A percentile compares a stretch with the other conserved stretches of the same genome.
Evolutionary conservation across 2,329 filamentous ascomycete genomes (phyloP).

Genomic region (Colletotrichum camelliae): DNA sequence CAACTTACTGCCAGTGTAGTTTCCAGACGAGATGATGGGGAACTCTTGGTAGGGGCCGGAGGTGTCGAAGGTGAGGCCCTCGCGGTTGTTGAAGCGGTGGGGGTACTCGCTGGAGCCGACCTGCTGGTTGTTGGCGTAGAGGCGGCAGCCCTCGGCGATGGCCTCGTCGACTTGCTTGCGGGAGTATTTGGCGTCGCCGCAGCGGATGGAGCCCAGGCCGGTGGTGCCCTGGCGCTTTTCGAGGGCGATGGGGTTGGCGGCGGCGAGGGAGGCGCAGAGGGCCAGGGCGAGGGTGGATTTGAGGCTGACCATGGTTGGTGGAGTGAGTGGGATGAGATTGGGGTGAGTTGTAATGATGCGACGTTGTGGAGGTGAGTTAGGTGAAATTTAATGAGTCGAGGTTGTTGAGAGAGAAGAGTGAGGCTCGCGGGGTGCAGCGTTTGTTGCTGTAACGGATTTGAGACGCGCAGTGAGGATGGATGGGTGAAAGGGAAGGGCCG

Average conservation of each 20-base stretch:
- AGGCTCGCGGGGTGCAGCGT: background rate
- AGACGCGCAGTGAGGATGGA: background rate
- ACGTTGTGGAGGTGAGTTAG: background rate
- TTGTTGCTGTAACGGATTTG: background rate
- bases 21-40: constrained; percentile 36
- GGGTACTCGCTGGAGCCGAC: constrained; percentile 33
- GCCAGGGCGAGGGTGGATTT: constrained; percentile 1
- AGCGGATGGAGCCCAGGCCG: background rate
- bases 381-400: background rate
- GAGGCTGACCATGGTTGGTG: constrained; percentile 14
- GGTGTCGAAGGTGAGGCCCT: constrained; percentile 40
- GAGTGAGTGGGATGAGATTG: background rate
- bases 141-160: constrained; percentile 21
- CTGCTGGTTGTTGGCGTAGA: constrained; percentile 3
- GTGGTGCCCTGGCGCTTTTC: constrained; percentile 3
- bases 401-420: background rate
- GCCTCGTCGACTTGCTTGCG: constrained; percentile 15
- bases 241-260: constrained; percentile 2
- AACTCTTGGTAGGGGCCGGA: constrained; percentile 44
- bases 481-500: background rate
- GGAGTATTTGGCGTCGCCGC: constrained; percentile 13
- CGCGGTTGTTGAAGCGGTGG: constrained; percentile 43
- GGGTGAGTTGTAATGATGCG: background rate
- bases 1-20: constrained; percentile 42
- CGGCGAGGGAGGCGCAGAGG: background rate